Conservation (phyloP, 2,329 filamentous ascomycete genomes). For the Cadophora luteo-olivacea region DNA sequence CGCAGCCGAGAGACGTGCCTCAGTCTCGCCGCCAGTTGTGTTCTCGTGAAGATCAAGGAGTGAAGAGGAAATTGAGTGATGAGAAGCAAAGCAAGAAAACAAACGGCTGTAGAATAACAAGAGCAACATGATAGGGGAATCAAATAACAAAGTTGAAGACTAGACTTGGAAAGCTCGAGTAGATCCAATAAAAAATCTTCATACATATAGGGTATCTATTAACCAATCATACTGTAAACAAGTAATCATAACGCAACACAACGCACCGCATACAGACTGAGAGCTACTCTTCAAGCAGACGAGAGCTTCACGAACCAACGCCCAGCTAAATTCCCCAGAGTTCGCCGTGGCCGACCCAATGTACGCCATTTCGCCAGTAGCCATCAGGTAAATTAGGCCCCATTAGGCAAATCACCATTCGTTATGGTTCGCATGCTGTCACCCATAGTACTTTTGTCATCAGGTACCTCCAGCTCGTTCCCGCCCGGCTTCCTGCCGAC, state of each 20-base stretch:
- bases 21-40: background rate
- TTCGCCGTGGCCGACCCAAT: background rate
- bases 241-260: conserved; percentile 14
- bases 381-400: background rate
- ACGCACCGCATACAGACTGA: background rate
- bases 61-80: background rate
- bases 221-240: conserved; percentile 15
- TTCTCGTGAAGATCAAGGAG: background rate
- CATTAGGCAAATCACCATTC: background rate
- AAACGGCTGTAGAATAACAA: too few relatives aligned
- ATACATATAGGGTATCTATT: conserved; percentile 23
- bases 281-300: background rate
- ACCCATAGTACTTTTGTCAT: conserved; percentile 23
- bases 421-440: conserved; percentile 22
- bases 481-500: conserved; percentile 40
- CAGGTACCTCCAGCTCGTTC: conserved; percentile 14
- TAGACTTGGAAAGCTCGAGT: too few relatives aligned
- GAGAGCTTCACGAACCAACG: conserved; percentile 5
- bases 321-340: conserved; percentile 16
- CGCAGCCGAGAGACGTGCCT: background rate
- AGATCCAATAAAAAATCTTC: background rate
- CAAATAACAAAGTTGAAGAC: too few relatives aligned
- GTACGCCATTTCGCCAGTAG: background rate
- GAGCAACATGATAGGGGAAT: too few relatives aligned
- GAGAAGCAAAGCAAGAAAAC: background rate